These are phyloP conservation scores for Calocera viscosa DNA, from an alignment of 768 basidiomycete species.

Conservation along the genomic window DNA sequence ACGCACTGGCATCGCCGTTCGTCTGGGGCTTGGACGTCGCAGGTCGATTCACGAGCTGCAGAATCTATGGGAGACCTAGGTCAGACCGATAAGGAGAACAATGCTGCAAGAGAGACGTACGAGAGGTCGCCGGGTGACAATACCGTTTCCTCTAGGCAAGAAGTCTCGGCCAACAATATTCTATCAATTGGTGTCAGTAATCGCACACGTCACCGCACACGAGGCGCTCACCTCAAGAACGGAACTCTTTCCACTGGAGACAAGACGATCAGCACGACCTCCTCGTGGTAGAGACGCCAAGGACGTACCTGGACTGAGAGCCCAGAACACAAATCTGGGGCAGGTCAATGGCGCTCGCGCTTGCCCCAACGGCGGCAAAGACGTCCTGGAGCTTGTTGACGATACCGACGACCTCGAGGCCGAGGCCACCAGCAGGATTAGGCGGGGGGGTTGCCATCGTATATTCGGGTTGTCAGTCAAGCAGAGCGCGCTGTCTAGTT, in stretches of 20 bases:
- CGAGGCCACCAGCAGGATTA: constrained; percentile 35
- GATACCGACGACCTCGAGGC: constrained; percentile 65
- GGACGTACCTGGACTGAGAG: constrained; percentile 48
- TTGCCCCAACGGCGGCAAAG: constrained; percentile 70
- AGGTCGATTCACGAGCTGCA: constrained; percentile 85
- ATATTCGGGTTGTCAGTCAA: not conserved
- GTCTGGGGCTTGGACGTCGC: constrained; percentile 36
- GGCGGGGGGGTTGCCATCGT: not conserved
- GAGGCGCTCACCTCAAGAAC: constrained; percentile 64
- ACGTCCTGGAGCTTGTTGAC: constrained; percentile 89
- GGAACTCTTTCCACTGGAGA: constrained; percentile 71
- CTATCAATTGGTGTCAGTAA: constrained; percentile 30
- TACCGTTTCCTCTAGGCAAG: constrained; percentile 95
- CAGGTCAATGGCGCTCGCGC: constrained; percentile 68
- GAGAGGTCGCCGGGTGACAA: constrained; percentile 92
- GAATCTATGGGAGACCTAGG: constrained; percentile 38
- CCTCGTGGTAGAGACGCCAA: not conserved
- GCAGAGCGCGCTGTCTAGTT: not conserved
- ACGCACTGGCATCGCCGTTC: constrained; percentile 38
- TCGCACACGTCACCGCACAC: not conserved
- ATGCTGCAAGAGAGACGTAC: constrained; percentile 35
- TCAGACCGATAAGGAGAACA: constrained; percentile 10
- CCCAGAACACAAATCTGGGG: constrained; percentile 87
- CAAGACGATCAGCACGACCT: not conserved
- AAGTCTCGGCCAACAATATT: constrained; percentile 98